Base-by-base conservation (phyloP, 2,329 filamentous ascomycete species). In the Neofusicoccum sp. region DNA sequence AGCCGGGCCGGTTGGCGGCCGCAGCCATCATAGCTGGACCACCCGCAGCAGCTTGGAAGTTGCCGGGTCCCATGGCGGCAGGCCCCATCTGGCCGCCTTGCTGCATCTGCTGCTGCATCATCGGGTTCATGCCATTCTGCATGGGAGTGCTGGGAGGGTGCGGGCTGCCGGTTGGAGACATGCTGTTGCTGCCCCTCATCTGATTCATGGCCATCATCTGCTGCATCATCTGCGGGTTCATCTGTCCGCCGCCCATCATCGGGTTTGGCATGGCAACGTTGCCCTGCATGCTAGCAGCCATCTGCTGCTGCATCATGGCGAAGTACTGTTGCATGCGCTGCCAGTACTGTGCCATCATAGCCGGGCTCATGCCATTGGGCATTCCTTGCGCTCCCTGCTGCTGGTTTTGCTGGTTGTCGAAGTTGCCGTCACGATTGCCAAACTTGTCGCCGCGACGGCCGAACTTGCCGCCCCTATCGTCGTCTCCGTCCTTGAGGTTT, bases 281-380 rank as follows among this genome's bases (percentile, higher is more conserved):
- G 68, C 79, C 76, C 65, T 73, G 64, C 58, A 63, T 64, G 48
- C 49, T 58, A 31, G 76, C 73, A 51, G 88, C 89, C 84, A 96
- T 91, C 72, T 95, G 89, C 70, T 93, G 90, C 76, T 96, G 92
- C 91, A 96, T 95, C 84, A 96, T 88, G 61, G 88, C 83, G 75
- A 97, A 96, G 77, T 96, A 96, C 73, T 96, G 91, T 76, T 99
- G 95, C 93, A 99, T 98, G 49, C 93, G 87, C 75, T 96, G 91
- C 86, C 95, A 96, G 78, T 98, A 97, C 74, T 97, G 93, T 2
- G 95, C 95, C 92, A 98, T 97, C 81, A 96, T 88, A 70, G 96
- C 92, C 0, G 93, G 93, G 20, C 90, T 96, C 90, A 98, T 96
- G 64, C 89, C 88, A 70, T 78, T 75, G 7, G 47, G 47, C 31